Evolutionary conservation across 1,284 basidiomycete species (phyloP).

Genomic region (Heterobasidion parviporum): DNA sequence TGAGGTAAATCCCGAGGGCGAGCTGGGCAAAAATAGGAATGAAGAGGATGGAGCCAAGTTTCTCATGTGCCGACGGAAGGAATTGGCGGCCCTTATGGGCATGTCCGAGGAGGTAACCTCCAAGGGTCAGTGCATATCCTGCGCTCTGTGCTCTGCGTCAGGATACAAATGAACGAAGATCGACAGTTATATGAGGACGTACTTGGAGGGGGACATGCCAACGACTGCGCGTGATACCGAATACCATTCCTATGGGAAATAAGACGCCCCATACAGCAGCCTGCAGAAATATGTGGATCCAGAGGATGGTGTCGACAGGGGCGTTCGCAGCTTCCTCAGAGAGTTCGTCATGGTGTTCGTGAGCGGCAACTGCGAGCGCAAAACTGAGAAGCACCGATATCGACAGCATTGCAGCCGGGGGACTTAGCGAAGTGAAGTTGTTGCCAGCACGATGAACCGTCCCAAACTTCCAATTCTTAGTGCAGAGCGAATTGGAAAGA

Average conservation of each 20-base stretch:
- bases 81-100: conserved; percentile 75
- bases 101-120: conserved; percentile 73
- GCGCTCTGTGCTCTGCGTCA: conserved; percentile 33
- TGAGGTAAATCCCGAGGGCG: conserved; percentile 81
- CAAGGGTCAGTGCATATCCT: conserved; percentile 62
- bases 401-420: too few relatives aligned
- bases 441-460: too few relatives aligned
- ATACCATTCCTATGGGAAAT: conserved; percentile 84
- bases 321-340: conserved; percentile 56
- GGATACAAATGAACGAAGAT: not conserved
- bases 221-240: conserved; percentile 70
- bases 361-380: conserved; percentile 27
- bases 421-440: too few relatives aligned
- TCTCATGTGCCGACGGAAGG: conserved; percentile 61
- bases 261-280: conserved; percentile 73
- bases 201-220: conserved; percentile 88
- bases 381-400: not conserved
- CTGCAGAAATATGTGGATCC: conserved; percentile 75
- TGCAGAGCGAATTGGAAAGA: too few relatives aligned
- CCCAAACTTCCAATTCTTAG: too few relatives aligned
- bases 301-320: conserved; percentile 73
- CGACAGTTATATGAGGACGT: conserved; percentile 9
- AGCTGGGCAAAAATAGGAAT: conserved; percentile 64
- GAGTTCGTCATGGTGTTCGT: conserved; percentile 53
- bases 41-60: conserved; percentile 63